These are phyloP conservation scores for Vigna hirtella DNA, from an alignment of 306 rosid species.

Conservation along the genomic window DNA sequence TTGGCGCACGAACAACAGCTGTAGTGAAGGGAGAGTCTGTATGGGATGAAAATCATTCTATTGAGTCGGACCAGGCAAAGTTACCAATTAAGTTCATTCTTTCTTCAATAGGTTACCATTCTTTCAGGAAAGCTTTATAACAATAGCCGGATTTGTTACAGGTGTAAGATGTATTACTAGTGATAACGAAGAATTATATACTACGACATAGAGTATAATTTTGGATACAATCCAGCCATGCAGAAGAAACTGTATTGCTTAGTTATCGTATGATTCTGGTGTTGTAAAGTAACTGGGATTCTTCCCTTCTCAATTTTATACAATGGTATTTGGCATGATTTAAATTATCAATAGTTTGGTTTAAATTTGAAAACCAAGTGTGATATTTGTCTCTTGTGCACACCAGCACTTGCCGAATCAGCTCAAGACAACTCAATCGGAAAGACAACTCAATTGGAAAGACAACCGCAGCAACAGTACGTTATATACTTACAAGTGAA, in stretches of 20 bases:
- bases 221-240: slow-evolving; percentile 40
- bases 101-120: slow-evolving; percentile 52
- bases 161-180: slow-evolving; percentile 43
- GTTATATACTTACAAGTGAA: too few relatives aligned
- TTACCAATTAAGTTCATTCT: slow-evolving; percentile 47
- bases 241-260: slow-evolving; percentile 34
- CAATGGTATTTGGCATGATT: slow-evolving; percentile 29
- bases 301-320: slow-evolving; percentile 29
- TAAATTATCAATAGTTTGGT: slow-evolving; percentile 11
- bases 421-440: neutral
- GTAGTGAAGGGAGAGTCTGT: neutral
- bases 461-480: neutral
- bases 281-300: slow-evolving; percentile 44
- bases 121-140: slow-evolving; percentile 52
- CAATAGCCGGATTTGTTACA: slow-evolving; percentile 38
- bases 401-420: neutral
- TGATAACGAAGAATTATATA: slow-evolving; percentile 36
- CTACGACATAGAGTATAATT: slow-evolving; percentile 23
- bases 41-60: slow-evolving; percentile 29
- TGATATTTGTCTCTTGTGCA: neutral
- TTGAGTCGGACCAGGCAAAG: slow-evolving; percentile 38
- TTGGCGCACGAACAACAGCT: slow-evolving; percentile 28
- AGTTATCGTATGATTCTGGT: slow-evolving; percentile 35
- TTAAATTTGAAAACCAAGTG: neutral
- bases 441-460: neutral